phyloP scores from a whole-genome alignment of 208 protist species.

The Crithidia fasciculata region DNA sequence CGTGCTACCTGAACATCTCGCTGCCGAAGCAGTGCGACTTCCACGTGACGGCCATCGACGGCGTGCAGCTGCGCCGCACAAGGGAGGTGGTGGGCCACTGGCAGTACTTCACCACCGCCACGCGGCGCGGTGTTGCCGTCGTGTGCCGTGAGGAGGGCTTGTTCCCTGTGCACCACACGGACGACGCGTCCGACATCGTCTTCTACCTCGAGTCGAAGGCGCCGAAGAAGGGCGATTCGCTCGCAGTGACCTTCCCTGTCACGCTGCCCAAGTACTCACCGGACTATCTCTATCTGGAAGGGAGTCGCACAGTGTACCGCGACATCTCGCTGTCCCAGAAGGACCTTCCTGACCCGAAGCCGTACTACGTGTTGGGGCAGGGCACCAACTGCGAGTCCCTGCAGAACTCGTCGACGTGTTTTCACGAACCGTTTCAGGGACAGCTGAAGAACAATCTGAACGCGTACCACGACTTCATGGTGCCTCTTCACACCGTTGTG shows the following conservation, averaged over 20 bases:
- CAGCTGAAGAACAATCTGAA: conserved; percentile 25
- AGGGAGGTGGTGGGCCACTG: conserved; percentile 45
- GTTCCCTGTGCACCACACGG: conserved; percentile 52
- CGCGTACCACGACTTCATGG: conserved; percentile 69
- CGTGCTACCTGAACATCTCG: conserved; percentile 76
- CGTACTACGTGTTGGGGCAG: conserved; percentile 81
- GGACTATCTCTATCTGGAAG: conserved; percentile 51
- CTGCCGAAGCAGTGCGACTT: conserved; percentile 67
- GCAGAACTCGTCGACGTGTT: conserved; percentile 61
- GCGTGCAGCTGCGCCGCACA: conserved; percentile 61
- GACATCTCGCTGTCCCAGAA: conserved; percentile 82
- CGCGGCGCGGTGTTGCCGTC: conserved; percentile 54
- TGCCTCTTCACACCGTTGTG: conserved; percentile 66
- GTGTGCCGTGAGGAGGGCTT: conserved; percentile 52
- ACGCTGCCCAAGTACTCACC: conserved; percentile 41
- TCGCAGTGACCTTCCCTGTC: conserved; percentile 43
- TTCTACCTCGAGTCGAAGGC: conserved; percentile 61
- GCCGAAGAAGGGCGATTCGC: not conserved
- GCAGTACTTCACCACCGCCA: conserved; percentile 87
- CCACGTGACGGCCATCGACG: conserved; percentile 68
- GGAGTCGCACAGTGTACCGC: conserved; percentile 16
- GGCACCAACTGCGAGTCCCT: conserved; percentile 70
- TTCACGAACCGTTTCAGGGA: conserved; percentile 75
- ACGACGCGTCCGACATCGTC: conserved; percentile 37
- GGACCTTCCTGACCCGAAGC: conserved; percentile 27